phyloP scores from a whole-genome alignment of 345 rosid species.

The Pistacia atlantica region DNA sequence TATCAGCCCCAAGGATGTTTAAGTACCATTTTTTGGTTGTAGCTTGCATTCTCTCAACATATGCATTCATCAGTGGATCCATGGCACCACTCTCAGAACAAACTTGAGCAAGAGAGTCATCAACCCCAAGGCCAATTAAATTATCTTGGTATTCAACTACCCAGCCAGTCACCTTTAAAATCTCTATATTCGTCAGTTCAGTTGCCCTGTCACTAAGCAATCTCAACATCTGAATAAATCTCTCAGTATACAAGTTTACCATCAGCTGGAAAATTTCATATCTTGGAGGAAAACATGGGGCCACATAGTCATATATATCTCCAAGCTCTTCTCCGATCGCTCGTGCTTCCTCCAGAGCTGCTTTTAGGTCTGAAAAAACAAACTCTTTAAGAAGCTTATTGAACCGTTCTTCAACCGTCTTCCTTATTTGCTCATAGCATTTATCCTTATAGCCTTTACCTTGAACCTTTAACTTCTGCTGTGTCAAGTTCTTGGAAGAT shows the following conservation, averaged over 20 bases:
- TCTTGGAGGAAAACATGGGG: slow-evolving; percentile 99
- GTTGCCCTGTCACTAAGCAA: slow-evolving; percentile 94
- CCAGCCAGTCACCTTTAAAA: slow-evolving; percentile 99
- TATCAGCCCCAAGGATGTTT: slow-evolving; percentile 96
- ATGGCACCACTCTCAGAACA: slow-evolving; percentile 99
- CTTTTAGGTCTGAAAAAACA: slow-evolving; percentile 86
- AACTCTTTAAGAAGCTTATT: slow-evolving; percentile 83
- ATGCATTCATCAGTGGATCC: slow-evolving; percentile 99
- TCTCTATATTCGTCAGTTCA: slow-evolving; percentile 93
- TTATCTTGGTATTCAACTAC: slow-evolving; percentile 99
- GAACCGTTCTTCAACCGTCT: slow-evolving; percentile 86
- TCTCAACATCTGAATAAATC: slow-evolving; percentile 98
- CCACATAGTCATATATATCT: slow-evolving; percentile 96
- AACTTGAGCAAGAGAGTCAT: slow-evolving; percentile 98
- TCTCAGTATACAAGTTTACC: slow-evolving; percentile 98
- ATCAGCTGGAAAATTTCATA: slow-evolving; percentile 98
- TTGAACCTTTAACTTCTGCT: slow-evolving; percentile 77
- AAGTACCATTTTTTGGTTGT: slow-evolving; percentile 98
- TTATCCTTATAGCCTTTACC: slow-evolving; percentile 97
- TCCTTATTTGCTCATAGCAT: slow-evolving; percentile 92
- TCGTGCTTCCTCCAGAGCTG: slow-evolving; percentile 97
- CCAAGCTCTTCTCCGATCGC: slow-evolving; percentile 99
- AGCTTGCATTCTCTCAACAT: slow-evolving; percentile 99
- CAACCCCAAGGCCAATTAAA: slow-evolving; percentile 97
- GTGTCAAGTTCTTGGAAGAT: slow-evolving; percentile 76